Evolutionary conservation across 2,329 filamentous ascomycete species (phyloP).

Genomic region (Metarhizium guizhouense): DNA sequence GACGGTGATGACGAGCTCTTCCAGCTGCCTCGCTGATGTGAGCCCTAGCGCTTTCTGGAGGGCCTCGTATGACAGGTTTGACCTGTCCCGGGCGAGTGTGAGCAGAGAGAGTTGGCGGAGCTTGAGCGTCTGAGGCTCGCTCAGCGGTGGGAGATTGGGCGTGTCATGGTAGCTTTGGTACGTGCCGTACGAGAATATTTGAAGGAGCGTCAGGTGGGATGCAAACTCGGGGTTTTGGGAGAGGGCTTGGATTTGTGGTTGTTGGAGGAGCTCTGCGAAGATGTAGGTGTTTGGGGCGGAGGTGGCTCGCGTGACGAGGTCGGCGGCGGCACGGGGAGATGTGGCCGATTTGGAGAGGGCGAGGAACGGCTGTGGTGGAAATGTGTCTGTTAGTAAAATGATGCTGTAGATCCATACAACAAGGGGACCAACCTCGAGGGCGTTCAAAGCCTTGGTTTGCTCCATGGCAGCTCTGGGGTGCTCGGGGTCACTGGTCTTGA

Average conservation of each 20-base stretch:
- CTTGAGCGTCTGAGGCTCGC: conserved; percentile 66
- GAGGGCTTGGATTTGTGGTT: conserved; percentile 69
- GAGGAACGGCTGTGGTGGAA: conserved; percentile 63
- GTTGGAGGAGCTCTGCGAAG: conserved; percentile 86
- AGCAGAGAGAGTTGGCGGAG: conserved; percentile 86
- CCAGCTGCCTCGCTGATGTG: conserved; percentile 58
- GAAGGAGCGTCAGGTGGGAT: conserved; percentile 59
- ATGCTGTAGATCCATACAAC: background rate
- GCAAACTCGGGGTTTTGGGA: conserved; percentile 50
- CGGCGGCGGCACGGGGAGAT: conserved; percentile 73
- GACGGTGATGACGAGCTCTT: conserved; percentile 77
- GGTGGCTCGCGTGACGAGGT: conserved; percentile 80
- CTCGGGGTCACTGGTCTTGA: conserved; percentile 4
- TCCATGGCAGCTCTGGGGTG: conserved; percentile 48
- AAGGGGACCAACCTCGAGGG: conserved; percentile 43
- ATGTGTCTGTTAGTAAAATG: background rate
- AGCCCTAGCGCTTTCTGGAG: conserved; percentile 63
- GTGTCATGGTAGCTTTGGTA: conserved; percentile 59
- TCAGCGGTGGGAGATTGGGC: conserved; percentile 59
- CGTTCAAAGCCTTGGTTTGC: conserved; percentile 59
- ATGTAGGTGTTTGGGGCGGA: conserved; percentile 84
- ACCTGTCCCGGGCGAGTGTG: conserved; percentile 60
- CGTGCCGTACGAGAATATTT: conserved; percentile 89
- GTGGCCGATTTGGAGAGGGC: conserved; percentile 79
- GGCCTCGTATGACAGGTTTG: conserved; percentile 62